Base-by-base conservation (phyloP, 192 early-diverging fungal genomes). In the Polychytrium aggregatum region DNA sequence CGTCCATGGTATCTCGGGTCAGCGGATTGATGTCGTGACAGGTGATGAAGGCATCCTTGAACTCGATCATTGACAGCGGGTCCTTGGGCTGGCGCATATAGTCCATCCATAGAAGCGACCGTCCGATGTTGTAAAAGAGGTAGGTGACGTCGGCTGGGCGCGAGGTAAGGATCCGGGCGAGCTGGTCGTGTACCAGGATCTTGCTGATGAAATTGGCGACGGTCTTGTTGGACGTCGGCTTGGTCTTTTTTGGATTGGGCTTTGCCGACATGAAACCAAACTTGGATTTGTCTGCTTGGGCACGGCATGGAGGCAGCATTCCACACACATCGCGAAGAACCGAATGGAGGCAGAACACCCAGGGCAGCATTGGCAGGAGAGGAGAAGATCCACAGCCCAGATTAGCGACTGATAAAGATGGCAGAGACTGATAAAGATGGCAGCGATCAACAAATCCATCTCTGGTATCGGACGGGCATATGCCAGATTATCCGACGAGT, bases 11-110 rank as follows among this genome's bases (percentile, higher is more conserved):
- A 33, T 84, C 78, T 18, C 82, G 60, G 2, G 83, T 87, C 11
- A 80, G 46, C 18, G 69, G 47, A 60, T 92, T 94, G 18, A 92
- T 74, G 63, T 87, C 90, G 59, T 90, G 84, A 46, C 85, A 92
- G 1, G 84, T 82, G 0, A 90, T 84, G 43, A 78, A 76, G 21
- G 77, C 80, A 35, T 85, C 77, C 21, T 76, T 62, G 44, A 98
- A 81, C 31, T 79, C 64, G 4, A 94, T 65, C 7, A 80, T 72
- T 7, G 88, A 86, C 29, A 98, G 65, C 0, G 86, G 83, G 24
- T 92, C 84, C 79, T 86, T 62, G 16, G 76, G 65, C 17, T 74
- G 63, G 16, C 68, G 64, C 10, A 53, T 36, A 41, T 81, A 70
- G 49, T 88, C 83, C 34, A 68, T 72, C 84, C 84, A 91, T 20